Base-by-base conservation (phyloP, 768 basidiomycete species). In the Hygrocybe punicea region DNA sequence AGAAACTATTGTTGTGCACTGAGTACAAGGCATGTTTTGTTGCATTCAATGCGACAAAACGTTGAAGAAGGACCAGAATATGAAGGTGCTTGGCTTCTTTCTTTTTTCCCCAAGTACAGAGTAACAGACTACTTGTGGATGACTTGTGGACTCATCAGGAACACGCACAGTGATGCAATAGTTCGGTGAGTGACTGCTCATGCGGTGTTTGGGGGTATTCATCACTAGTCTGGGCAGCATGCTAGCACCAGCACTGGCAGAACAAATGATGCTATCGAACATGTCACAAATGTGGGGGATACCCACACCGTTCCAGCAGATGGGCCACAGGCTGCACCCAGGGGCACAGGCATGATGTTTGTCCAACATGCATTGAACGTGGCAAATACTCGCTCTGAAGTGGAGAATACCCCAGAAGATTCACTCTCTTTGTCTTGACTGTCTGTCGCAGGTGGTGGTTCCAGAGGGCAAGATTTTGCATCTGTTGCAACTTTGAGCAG, bases 31-130 rank as follows among this genome's bases (percentile, higher is more conserved):
- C 5, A 16, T 35, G 6, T 52, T 52, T 37, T n/a, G 36, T 7
- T 52, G 51, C 25, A 14, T 23, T 14, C 51, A 34, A 6, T 52
- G 51, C 37, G 13, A 9, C n/a, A 52, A 52, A 34, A 9, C 13
- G 6, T 16, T 52, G 6, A 52, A 52, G 19, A 52, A 52, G 51
- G 51, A 52, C 19, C 51, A 52, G 33, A n/a, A 34, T 39, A 52
- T 52, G 51, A 52, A 52, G 51, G 51, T 52, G n/a, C n/a, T n/a
- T n/a, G n/a, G n/a, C n/a, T n/a, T n/a, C n/a, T n/a, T n/a, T n/a
- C n/a, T n/a, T n/a, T n/a, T n/a, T n/a, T n/a, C n/a, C n/a, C n/a
- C n/a, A 34, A 13, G 33, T 17, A 8, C 35, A 47, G 10, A n/a
- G 10, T 24, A 24, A 10, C n/a, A n/a, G 23, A 37, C 36, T 9